Evolutionary conservation across 495 filamentous ascomycete species (phyloP), one percentile per base, ranked within the genome.

Genomic region (Podospora anserina): DNA sequence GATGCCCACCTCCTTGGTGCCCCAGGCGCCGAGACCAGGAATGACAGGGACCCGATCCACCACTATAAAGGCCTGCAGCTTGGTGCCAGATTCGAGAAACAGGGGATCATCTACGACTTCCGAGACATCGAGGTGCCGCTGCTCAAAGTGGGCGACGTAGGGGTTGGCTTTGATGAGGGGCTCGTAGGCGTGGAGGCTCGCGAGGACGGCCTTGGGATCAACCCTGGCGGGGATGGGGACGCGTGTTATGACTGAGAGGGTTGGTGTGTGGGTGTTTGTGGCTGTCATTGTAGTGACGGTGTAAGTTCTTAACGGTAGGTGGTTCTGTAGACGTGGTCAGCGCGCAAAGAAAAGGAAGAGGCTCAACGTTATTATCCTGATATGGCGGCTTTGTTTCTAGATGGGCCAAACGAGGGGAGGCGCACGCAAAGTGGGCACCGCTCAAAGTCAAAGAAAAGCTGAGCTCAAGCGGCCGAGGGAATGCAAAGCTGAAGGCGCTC

Each of bases 31-130:
- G 13, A 78, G 63, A 65, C 77, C 77, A 1, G 78, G 78, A n/a
- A 81, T 72, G 64, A 80, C 71, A 67, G 78, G 76, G 55, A 82
- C 74, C 59, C 72, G 74, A 63, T 82, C 79, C 69, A 70, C 69
- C 64, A 80, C 74, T 62, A 75, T 64, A 66, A 76, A 80, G 58
- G 72, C 70, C 11, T 67, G 57, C 0, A 77, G 70, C n/a, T 72
- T 67, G n/a, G n/a, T 54, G 28, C 76, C 74, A 67, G 75, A 69
- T 0, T 71, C 59, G 64, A 30, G 69, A 71, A 81, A 82, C 62
- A 78, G 77, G 60, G 79, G 68, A 70, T 82, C 80, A 58, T 74
- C 67, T 20, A 69, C 73, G 32, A 79, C 64, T 56, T 74, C 72
- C 1, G 61, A 58, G 65, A 68, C 3, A 5, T 71, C 62, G n/a